Evolutionary conservation across 805 yeast species (phyloP).

Genomic region (Kazachstania bromeliacearum): DNA sequence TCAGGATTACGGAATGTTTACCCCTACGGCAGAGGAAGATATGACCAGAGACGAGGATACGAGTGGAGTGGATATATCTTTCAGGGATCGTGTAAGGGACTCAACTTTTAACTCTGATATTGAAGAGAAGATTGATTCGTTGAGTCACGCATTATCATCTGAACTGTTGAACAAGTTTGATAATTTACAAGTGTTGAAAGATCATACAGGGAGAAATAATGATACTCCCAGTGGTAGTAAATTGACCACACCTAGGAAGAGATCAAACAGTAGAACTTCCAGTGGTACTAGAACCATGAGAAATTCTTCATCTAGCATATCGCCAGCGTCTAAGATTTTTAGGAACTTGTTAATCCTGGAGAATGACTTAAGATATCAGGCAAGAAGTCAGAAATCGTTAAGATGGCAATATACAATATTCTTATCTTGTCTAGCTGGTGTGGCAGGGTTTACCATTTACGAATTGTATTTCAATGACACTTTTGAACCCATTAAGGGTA

Average conservation of each 20-base stretch:
- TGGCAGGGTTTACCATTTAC: slow-evolving; percentile 34
- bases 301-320: slow-evolving; percentile 24
- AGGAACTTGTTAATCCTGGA: slow-evolving; percentile 77
- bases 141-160: slow-evolving; percentile 1
- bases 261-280: slow-evolving; percentile 24
- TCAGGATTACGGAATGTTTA: too few relatives aligned
- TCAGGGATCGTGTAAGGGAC: background rate
- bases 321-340: slow-evolving; percentile 63
- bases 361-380: slow-evolving; percentile 76
- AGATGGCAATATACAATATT: slow-evolving; percentile 39
- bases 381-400: slow-evolving; percentile 56
- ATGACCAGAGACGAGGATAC: background rate
- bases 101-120: background rate
- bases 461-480: slow-evolving; percentile 25
- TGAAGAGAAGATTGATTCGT: background rate
- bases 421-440: slow-evolving; percentile 33
- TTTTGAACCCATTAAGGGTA: slow-evolving; percentile 14
- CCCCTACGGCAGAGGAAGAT: too few relatives aligned
- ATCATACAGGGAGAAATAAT: too few relatives aligned
- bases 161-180: slow-evolving; percentile 1
- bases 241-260: too few relatives aligned
- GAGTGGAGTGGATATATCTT: background rate
- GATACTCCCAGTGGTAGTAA: too few relatives aligned
- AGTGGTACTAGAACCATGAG: slow-evolving; percentile 16
- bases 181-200: too few relatives aligned